Percentiles rank a stretch among this genome's conserved stretches.
These are phyloP conservation scores for Phaeomoniella chlamydospora DNA, from an alignment of 2,329 filamentous ascomycete genomes.

Conservation along the genomic window DNA sequence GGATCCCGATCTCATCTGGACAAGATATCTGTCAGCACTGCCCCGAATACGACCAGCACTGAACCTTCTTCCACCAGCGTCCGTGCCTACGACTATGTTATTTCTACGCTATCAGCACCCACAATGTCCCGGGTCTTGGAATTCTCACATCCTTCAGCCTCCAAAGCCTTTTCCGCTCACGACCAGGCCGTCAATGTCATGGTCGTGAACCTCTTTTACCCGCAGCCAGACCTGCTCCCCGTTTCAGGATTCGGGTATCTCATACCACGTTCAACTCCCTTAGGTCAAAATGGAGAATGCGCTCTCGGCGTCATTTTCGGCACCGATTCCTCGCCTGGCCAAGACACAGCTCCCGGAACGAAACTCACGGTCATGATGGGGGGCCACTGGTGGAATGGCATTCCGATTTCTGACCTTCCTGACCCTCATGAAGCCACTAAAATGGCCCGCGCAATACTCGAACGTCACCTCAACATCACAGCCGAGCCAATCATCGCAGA, in stretches of 20 bases:
- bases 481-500: slow-evolving; percentile 46
- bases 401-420: slow-evolving; percentile 39
- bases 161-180: slow-evolving; percentile 13
- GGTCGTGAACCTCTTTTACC: slow-evolving; percentile 83
- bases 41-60: not conserved
- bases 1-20: slow-evolving; percentile 7
- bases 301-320: slow-evolving; percentile 90
- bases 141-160: slow-evolving; percentile 11
- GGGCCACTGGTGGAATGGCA: slow-evolving; percentile 76
- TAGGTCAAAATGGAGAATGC: slow-evolving; percentile 62
- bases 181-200: slow-evolving; percentile 66
- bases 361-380: slow-evolving; percentile 92
- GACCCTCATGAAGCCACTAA: slow-evolving; percentile 48
- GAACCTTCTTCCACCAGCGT: not conserved
- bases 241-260: slow-evolving; percentile 78
- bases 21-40: slow-evolving; percentile 4
- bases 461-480: slow-evolving; percentile 60
- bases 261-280: slow-evolving; percentile 59
- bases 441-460: slow-evolving; percentile 57
- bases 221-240: slow-evolving; percentile 47
- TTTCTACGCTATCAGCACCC: slow-evolving; percentile 12
- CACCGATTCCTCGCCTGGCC: slow-evolving; percentile 46
- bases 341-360: slow-evolving; percentile 49
- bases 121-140: slow-evolving; percentile 6
- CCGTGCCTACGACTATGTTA: slow-evolving; percentile 12